phyloP scores from a whole-genome alignment of 176 grass and related monocot species.

The Carex myosuroides region DNA sequence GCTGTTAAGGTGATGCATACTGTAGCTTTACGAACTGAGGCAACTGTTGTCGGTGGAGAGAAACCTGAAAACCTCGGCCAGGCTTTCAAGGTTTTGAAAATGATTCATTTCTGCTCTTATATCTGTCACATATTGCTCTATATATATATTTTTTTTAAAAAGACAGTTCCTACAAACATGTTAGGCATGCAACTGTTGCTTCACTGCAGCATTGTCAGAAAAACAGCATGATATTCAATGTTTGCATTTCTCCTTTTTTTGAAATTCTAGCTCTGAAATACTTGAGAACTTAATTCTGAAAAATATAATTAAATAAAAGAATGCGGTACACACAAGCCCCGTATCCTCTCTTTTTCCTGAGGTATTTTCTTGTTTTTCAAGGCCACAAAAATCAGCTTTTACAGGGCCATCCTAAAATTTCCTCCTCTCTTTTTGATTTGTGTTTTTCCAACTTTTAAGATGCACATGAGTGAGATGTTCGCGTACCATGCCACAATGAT shows the following conservation, averaged over 20 bases:
- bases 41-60: conserved; percentile 58
- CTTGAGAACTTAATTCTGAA: not conserved
- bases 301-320: not conserved
- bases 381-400: not conserved
- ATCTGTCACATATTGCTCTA: not conserved
- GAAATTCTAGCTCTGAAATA: not conserved
- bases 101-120: not conserved
- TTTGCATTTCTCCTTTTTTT: not conserved
- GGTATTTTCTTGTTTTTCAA: not conserved
- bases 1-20: conserved; percentile 99
- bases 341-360: not conserved
- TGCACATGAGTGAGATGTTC: conserved; percentile 97
- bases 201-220: not conserved
- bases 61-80: conserved; percentile 71
- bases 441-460: conserved; percentile 30
- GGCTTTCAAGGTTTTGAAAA: conserved; percentile 71
- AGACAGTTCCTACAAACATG: not conserved
- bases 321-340: not conserved
- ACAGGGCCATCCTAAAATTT: not conserved
- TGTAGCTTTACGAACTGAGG: conserved; percentile 86
- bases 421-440: not conserved
- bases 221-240: not conserved
- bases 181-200: not conserved
- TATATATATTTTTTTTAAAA: not conserved
- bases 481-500: conserved; percentile 98